phyloP scores from a whole-genome alignment of 2,329 filamentous ascomycete genomes.

The Whalleya microplaca region DNA sequence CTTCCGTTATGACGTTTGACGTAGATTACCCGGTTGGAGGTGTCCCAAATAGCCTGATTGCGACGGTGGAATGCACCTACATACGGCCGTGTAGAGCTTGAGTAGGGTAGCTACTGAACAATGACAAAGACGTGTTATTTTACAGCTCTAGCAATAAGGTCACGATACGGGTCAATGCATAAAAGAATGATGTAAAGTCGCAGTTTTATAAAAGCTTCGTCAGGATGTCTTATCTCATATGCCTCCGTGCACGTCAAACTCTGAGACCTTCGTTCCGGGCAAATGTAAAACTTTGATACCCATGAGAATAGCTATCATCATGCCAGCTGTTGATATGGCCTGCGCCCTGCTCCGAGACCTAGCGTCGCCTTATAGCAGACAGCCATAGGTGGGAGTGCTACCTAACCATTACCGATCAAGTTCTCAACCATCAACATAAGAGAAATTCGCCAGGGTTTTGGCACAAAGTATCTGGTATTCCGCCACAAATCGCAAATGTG shows the following conservation, averaged over 20 bases:
- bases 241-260: background rate
- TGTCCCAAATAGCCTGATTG: too few relatives aligned
- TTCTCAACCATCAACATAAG: slow-evolving; percentile 20
- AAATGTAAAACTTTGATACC: slow-evolving; percentile 9
- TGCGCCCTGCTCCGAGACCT: slow-evolving; percentile 3
- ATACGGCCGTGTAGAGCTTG: too few relatives aligned
- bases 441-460: slow-evolving; percentile 16
- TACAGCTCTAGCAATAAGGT: too few relatives aligned
- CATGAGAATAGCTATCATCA: slow-evolving; percentile 12
- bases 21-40: too few relatives aligned
- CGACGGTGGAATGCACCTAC: too few relatives aligned
- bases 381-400: background rate
- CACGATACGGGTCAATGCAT: background rate
- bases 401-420: slow-evolving; percentile 4
- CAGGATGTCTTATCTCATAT: background rate
- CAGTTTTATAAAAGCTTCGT: background rate
- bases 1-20: too few relatives aligned
- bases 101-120: too few relatives aligned
- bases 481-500: slow-evolving; percentile 22
- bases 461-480: slow-evolving; percentile 24
- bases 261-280: background rate
- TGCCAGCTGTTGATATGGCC: slow-evolving; percentile 8
- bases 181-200: background rate
- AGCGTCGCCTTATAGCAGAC: slow-evolving; percentile 15
- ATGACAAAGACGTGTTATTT: too few relatives aligned